Evolutionary conservation across 2,329 filamentous ascomycete genomes (phyloP).

Genomic region (Pseudogymnoascus pannorum): DNA sequence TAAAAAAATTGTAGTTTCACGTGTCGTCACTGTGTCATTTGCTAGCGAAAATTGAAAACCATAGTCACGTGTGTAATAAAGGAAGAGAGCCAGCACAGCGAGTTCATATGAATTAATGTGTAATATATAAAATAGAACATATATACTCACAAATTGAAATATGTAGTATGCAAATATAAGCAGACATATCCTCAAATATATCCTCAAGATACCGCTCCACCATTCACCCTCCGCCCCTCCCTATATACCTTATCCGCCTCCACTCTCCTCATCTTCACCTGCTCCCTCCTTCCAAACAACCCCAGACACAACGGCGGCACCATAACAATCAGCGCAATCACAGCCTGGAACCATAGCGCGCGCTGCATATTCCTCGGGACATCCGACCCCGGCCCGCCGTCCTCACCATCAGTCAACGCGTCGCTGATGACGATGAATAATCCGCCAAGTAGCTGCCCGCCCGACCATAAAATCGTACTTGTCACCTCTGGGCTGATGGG

Average conservation of each 20-base stretch:
- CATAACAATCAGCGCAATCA: constrained; percentile 56
- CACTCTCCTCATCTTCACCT: constrained; percentile 44
- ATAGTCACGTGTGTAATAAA: not conserved
- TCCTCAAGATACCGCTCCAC: not conserved
- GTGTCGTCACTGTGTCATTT: not conserved
- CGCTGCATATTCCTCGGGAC: constrained; percentile 63
- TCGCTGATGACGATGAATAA: constrained; percentile 79
- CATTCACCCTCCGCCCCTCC: constrained; percentile 31
- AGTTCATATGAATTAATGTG: not conserved
- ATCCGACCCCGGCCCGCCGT: constrained; percentile 26
- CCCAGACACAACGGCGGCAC: constrained; percentile 65
- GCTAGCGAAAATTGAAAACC: not conserved
- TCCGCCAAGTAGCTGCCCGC: constrained; percentile 78
- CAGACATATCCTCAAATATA: too few species aligned
- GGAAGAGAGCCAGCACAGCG: too few species aligned
- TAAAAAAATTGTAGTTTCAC: not conserved
- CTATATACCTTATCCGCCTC: constrained; percentile 24
- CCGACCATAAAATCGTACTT: constrained; percentile 75
- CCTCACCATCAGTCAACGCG: constrained; percentile 50
- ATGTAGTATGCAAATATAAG: not conserved
- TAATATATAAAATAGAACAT: not conserved
- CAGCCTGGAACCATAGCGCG: constrained; percentile 71
- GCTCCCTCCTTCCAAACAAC: constrained; percentile 54
- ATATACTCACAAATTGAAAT: not conserved
- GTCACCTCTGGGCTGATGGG: constrained; percentile 82